Evolutionary conservation across 768 basidiomycete genomes (phyloP).

Genomic region (Termitomyces bulborhizus): DNA sequence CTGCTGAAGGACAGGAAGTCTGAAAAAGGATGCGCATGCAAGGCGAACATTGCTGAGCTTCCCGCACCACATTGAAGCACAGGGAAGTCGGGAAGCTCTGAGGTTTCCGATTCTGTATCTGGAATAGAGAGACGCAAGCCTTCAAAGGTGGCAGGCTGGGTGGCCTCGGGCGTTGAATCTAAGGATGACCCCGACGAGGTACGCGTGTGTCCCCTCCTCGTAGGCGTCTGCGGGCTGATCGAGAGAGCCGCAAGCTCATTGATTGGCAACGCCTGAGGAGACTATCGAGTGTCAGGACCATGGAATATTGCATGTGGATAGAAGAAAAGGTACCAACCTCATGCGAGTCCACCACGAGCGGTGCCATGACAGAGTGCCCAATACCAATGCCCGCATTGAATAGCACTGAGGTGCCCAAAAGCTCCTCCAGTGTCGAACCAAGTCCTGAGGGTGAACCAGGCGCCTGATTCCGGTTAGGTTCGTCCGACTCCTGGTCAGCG

Average conservation of each 20-base stretch:
- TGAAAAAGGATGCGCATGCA: constrained; percentile 6
- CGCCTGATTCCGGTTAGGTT: constrained; percentile 30
- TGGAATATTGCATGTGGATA: constrained; percentile 6
- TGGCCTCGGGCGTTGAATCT: constrained; percentile 51
- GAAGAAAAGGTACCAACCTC: constrained; percentile 29
- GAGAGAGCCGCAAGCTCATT: constrained; percentile 50
- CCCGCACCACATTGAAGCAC: constrained; percentile 1
- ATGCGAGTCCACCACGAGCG: constrained; percentile 22
- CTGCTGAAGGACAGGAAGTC: constrained; percentile 12
- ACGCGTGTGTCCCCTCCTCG: constrained; percentile 30
- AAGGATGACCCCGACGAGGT: constrained; percentile 48
- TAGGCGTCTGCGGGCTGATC: constrained; percentile 47
- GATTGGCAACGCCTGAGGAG: constrained; percentile 27
- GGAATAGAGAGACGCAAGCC: constrained; percentile 29
- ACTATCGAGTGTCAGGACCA: constrained; percentile 9
- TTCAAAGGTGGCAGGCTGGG: constrained; percentile 29
- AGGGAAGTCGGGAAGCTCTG: constrained; percentile 10
- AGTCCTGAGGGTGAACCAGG: constrained; percentile 20
- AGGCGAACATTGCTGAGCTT: constrained; percentile 10
- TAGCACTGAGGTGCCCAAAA: constrained; percentile 21
- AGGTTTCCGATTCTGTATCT: constrained; percentile 15
- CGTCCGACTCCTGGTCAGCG: constrained; percentile 37
- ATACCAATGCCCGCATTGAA: constrained; percentile 30
- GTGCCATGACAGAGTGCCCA: constrained; percentile 29
- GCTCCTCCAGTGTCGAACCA: constrained; percentile 13